phyloP scores from a whole-genome alignment of 345 rosid species.

The Passiflora organensis region DNA sequence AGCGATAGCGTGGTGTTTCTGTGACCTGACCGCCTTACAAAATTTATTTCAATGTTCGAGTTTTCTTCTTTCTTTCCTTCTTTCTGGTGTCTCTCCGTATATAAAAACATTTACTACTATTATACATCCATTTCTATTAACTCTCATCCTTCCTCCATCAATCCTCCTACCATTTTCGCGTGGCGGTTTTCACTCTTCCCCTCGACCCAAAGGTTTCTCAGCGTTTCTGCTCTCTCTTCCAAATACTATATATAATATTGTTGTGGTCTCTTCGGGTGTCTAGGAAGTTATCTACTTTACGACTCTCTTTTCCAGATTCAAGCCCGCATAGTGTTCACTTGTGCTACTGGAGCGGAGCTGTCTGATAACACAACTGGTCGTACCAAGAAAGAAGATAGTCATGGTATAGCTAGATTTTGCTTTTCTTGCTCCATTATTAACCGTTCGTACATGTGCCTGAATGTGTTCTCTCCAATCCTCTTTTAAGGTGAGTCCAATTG shows the following conservation, averaged over 20 bases:
- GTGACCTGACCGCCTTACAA: constrained; percentile 34
- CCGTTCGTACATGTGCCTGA: too few species aligned
- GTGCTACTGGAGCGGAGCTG: background rate
- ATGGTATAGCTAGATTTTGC: too few species aligned
- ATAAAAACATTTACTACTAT: background rate
- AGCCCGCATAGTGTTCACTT: too few species aligned
- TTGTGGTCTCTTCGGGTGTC: background rate
- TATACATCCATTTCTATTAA: background rate
- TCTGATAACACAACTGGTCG: too few species aligned
- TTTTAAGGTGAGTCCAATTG: constrained; percentile 21
- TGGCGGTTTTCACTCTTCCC: too few species aligned
- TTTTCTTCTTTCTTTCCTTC: background rate
- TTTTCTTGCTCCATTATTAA: too few species aligned
- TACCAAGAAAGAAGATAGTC: too few species aligned
- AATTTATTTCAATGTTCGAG: constrained; percentile 10
- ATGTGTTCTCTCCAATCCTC: background rate
- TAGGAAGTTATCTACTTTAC: too few species aligned
- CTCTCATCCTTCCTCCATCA: background rate
- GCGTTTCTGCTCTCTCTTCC: background rate
- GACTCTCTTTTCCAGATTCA: too few species aligned
- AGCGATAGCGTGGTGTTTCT: too few species aligned
- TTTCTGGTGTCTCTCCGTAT: background rate
- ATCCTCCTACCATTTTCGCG: background rate
- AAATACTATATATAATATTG: too few species aligned
- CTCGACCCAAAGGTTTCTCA: background rate